Base-by-base conservation (phyloP, 148 eudicot genomes). In the Diospyros kaki region DNA sequence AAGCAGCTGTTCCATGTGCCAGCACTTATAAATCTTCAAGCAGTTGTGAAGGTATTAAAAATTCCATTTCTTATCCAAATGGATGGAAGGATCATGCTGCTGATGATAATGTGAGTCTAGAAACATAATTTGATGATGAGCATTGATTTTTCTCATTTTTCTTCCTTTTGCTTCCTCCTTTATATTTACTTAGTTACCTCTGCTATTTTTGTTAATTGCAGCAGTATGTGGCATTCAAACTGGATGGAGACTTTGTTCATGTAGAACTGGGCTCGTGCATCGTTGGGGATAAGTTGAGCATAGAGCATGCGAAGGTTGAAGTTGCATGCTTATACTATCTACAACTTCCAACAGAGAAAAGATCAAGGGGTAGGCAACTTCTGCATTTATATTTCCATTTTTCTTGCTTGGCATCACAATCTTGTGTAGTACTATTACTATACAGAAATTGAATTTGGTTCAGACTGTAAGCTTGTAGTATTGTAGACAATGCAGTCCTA, bases 281-380 rank as follows among this genome's bases (percentile, higher is more conserved):
- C 66, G 66, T 73, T 79, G 85, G 80, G 56, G 82, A 77, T 81
- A 90, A 87, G 79, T 77, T 87, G 66, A 83, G 81, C 81, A 77
- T 86, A 55, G 97, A 89, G 66, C 65, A 80, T 73, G 56, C 93
- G 81, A 91, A 87, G 83, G 87, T 84, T 77, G 90, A 89, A 77
- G 86, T 89, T 68, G 97, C 99, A 76, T 95, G 98, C 84, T 81
- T 83, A 64, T 93, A 89, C 80, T 95, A 82, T 83, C 79, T 91
- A 80, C 91, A 88, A 75, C 90, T 91, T 60, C 79, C 91, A 58
- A 68, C 77, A 44, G 88, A 86, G 76, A 89, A 83, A 75, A 88
- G 91, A 83, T 79, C 87, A 43, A 88, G 76, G 81, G 98, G 99
- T 93, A 87, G 46, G 76, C 50, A 67, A 5, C 55, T 64, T 17